Percentiles rank a stretch among this genome's conserved stretches.
Conservation (phyloP, 805 yeast genomes). For the Candida nonsorbophila region DNA sequence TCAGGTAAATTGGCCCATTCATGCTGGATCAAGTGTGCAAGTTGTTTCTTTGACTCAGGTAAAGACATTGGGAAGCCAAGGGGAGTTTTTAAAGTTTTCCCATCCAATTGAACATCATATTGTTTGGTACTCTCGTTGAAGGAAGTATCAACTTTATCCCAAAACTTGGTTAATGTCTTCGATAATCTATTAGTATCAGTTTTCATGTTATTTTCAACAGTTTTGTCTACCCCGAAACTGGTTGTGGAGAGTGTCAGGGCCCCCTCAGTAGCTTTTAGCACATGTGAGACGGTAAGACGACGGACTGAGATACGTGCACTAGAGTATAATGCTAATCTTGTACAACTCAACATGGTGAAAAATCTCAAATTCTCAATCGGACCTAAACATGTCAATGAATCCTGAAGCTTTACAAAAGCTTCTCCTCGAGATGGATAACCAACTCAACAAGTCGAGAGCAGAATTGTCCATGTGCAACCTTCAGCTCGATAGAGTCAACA, state of each 20-base stretch:
- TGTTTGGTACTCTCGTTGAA: slow-evolving; percentile 22
- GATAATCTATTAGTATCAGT: slow-evolving; percentile 67
- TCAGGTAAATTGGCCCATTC: slow-evolving; percentile 82
- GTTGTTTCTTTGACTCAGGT: slow-evolving; percentile 50
- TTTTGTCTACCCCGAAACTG: slow-evolving; percentile 19
- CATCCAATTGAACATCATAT: slow-evolving; percentile 61
- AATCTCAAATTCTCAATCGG: not conserved
- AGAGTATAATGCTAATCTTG: slow-evolving; percentile 1
- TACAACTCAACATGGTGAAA: slow-evolving; percentile 3
- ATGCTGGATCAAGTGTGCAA: slow-evolving; percentile 74
- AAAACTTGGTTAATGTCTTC: slow-evolving; percentile 67
- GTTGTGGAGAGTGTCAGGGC: slow-evolving; percentile 9
- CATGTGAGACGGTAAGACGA: not conserved
- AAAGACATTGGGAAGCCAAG: slow-evolving; percentile 64
- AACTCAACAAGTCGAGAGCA: slow-evolving; percentile 52
- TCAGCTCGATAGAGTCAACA: slow-evolving; percentile 45
- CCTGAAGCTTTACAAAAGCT: slow-evolving; percentile 49
- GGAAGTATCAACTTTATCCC: slow-evolving; percentile 65
- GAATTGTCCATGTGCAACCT: slow-evolving; percentile 53
- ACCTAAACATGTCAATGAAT: slow-evolving; percentile 34
- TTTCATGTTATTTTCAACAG: slow-evolving; percentile 46
- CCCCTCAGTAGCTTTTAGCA: slow-evolving; percentile 12
- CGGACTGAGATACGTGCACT: not conserved
- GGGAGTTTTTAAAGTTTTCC: slow-evolving; percentile 79
- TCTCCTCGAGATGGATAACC: slow-evolving; percentile 61